Base-by-base conservation (phyloP, 352 stramenopile genomes). In the Globisporangium okanoganense region DNA sequence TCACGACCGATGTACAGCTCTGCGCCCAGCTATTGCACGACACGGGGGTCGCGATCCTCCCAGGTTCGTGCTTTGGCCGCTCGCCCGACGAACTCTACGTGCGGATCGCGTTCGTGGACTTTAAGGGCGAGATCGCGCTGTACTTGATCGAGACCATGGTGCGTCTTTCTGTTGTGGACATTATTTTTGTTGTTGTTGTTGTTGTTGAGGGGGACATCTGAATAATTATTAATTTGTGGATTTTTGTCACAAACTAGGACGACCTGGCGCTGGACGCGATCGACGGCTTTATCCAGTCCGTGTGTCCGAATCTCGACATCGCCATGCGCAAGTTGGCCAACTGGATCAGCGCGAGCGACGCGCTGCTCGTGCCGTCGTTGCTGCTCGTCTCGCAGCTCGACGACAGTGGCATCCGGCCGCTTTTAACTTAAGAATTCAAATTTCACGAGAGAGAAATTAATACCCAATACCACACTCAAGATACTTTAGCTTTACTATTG, bases 111-210 rank as follows among this genome's bases (percentile, higher is more conserved):
- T 95, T 92, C 57, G 87, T 96, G 2, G 87, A 95, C 63, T 96
- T 96, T 53, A 93, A 95, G 62, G 87, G 87, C 54, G 87, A 94
- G 25, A 82, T 95, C 45, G 84, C 87, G 18, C 70, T 96, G 48
- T 96, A 95, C 51, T 62, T 94, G 1, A 91, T 95, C 62, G 84
- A 93, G 61, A 94, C 84, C 65, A 92, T 91, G 82, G 83, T 94
- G 70, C 63, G 5, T 47, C 14, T 14, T 40, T 24, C 43, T 29
- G 18, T 50, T 41, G n/a, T 43, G 29, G 49, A 43, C 49, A 18
- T n/a, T 41, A 25, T 31, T 41, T 13, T 18, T 31, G 47, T 29
- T 20, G 33, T n/a, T n/a, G 12, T 52, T 16, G 27, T n/a, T n/a
- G n/a, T n/a, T n/a, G n/a, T n/a, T n/a, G n/a, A n/a, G n/a, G n/a